Conservation (phyloP, 208 protist species). For the Endotrypanum monterogeii region DNA sequence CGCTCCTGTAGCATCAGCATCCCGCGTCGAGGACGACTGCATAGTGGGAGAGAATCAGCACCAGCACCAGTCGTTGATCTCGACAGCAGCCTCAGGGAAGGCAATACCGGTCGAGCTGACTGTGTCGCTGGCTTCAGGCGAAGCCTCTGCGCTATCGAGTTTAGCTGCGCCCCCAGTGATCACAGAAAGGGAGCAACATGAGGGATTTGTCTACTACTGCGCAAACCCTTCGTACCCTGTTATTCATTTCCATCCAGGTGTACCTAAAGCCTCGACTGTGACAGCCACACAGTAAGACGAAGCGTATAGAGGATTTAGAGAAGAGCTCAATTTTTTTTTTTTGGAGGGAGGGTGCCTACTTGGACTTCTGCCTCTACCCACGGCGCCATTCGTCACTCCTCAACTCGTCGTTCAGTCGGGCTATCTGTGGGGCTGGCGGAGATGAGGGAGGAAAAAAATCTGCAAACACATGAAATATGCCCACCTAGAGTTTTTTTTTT, state of each 20-base stretch:
- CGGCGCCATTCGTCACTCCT: too few species aligned
- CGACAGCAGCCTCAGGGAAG: background rate
- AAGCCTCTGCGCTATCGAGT: background rate
- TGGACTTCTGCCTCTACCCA: too few species aligned
- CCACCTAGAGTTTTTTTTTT: too few species aligned
- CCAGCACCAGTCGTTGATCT: background rate
- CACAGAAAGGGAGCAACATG: conserved; percentile 34
- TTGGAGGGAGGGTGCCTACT: too few species aligned
- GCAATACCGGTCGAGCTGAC: background rate
- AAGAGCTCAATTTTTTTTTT: background rate
- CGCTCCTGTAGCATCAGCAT: background rate
- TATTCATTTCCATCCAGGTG: conserved; percentile 14
- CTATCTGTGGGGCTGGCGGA: too few species aligned
- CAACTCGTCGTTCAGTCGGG: too few species aligned
- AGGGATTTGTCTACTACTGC: conserved; percentile 77
- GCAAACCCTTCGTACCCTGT: conserved; percentile 49
- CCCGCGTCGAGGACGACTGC: background rate
- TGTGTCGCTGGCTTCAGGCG: background rate
- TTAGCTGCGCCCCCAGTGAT: conserved; percentile 15
- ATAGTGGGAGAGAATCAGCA: background rate
- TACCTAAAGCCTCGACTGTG: background rate
- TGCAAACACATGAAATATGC: too few species aligned
- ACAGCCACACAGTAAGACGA: conserved; percentile 5
- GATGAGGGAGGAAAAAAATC: too few species aligned
- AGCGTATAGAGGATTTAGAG: background rate